Conservation (phyloP, 495 filamentous ascomycete genomes). For the Aspergillus cristatus region DNA sequence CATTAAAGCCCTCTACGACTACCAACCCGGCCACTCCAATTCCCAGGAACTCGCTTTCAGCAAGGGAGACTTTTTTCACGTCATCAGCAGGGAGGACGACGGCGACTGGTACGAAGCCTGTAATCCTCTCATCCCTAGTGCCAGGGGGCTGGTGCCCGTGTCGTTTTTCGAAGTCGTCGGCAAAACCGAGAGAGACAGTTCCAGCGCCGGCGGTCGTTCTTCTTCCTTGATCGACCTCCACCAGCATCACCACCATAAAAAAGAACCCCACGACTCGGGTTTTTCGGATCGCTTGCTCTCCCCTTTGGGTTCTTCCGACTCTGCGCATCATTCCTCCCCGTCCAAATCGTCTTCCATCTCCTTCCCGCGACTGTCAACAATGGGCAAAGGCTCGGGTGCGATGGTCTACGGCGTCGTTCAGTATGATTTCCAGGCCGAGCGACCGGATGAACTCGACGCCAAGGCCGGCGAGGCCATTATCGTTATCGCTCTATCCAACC, state of each 20-base stretch:
- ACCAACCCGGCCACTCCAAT: conserved; percentile 57
- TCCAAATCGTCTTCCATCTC: conserved; percentile 23
- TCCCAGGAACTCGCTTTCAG: conserved; percentile 79
- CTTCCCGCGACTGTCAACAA: conserved; percentile 41
- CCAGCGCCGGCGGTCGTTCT: conserved; percentile 50
- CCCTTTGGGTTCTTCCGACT: conserved; percentile 27
- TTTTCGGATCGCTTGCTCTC: conserved; percentile 56
- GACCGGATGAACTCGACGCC: conserved; percentile 90
- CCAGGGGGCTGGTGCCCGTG: conserved; percentile 86
- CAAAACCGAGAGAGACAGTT: conserved; percentile 73
- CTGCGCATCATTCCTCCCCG: conserved; percentile 3
- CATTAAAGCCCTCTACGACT: conserved; percentile 93
- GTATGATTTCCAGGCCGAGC: conserved; percentile 94
- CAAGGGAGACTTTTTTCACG: conserved; percentile 96
- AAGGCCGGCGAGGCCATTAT: conserved; percentile 95
- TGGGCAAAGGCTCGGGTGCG: conserved; percentile 58
- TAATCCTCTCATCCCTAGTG: conserved; percentile 83
- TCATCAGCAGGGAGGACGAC: conserved; percentile 93
- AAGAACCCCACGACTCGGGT: conserved; percentile 65
- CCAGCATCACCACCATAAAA: conserved; percentile 21
- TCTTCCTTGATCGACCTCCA: conserved; percentile 33
- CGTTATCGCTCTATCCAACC: conserved; percentile 97
- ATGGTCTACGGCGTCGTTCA: conserved; percentile 96
- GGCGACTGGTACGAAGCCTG: conserved; percentile 96
- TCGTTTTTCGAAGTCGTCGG: conserved; percentile 85